phyloP scores from a whole-genome alignment of 2,329 filamentous ascomycete species.

The Ascochyta viciae-villosae region DNA sequence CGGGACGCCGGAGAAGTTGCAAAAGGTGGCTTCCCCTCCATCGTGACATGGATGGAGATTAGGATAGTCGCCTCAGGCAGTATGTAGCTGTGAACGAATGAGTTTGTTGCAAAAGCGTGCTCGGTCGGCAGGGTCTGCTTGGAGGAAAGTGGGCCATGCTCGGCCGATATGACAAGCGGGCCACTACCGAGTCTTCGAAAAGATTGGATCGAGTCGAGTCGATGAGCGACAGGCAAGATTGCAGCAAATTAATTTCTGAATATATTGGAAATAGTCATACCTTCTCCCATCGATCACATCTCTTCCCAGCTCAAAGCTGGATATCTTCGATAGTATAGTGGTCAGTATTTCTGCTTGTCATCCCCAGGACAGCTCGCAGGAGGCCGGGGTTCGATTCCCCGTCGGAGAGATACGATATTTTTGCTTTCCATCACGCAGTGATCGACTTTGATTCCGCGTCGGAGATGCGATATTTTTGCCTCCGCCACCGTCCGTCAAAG shows the following conservation, averaged over 20 bases:
- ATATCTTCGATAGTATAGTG: slow-evolving; percentile 9
- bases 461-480: too few species aligned
- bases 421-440: not conserved
- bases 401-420: slow-evolving; percentile 13
- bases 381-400: slow-evolving; percentile 22
- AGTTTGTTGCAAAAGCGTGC: not conserved
- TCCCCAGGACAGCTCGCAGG: slow-evolving; percentile 7
- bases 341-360: slow-evolving; percentile 9
- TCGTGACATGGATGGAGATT: not conserved
- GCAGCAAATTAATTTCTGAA: too few species aligned
- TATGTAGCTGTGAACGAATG: not conserved
- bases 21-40: slow-evolving; percentile 3
- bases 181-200: too few species aligned
- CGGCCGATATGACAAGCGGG: not conserved
- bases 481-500: too few species aligned
- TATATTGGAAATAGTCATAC: not conserved
- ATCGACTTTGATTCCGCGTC: too few species aligned
- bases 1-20: slow-evolving; percentile 9
- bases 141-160: not conserved
- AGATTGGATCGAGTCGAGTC: not conserved
- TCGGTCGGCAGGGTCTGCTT: not conserved
- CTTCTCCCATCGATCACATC: not conserved
- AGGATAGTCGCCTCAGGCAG: not conserved
- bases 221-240: too few species aligned
- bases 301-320: slow-evolving; percentile 5